Percentiles rank a stretch among this genome's conserved stretches.
Conservation (phyloP, 306 rosid genomes). For the Alnus rubra region DNA sequence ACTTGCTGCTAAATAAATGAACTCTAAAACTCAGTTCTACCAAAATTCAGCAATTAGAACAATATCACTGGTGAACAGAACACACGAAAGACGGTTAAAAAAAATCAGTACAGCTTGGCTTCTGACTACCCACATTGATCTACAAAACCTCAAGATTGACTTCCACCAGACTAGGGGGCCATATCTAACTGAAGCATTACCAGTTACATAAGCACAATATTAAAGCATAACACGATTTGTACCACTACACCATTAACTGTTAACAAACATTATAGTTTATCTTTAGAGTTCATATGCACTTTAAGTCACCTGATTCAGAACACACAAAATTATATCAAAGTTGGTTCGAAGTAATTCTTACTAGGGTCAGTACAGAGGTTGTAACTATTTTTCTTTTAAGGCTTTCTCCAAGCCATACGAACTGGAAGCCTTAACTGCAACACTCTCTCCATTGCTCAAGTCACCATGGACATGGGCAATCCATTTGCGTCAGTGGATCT, state of each 20-base stretch:
- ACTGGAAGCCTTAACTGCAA: neutral
- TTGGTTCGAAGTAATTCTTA: neutral
- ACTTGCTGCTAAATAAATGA: slow-evolving; percentile 17
- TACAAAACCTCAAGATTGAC: neutral
- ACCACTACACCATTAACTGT: neutral
- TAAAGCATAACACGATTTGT: neutral
- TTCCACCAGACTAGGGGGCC: neutral
- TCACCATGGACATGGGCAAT: neutral
- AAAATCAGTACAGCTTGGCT: neutral
- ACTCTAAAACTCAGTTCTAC: slow-evolving; percentile 5
- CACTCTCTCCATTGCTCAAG: neutral
- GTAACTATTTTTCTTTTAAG: neutral
- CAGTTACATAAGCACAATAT: neutral
- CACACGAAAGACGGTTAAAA: neutral
- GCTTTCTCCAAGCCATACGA: neutral
- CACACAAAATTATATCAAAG: neutral
- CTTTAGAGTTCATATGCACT: neutral
- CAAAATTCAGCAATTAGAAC: slow-evolving; percentile 9
- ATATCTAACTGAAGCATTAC: neutral
- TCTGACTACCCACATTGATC: neutral
- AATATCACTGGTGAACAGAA: slow-evolving; percentile 21
- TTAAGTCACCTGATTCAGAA: neutral
- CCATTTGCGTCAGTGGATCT: neutral
- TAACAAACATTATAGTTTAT: neutral
- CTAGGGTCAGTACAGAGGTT: neutral